phyloP scores from a whole-genome alignment of 148 eudicot genomes.

The Rheum nobile region DNA sequence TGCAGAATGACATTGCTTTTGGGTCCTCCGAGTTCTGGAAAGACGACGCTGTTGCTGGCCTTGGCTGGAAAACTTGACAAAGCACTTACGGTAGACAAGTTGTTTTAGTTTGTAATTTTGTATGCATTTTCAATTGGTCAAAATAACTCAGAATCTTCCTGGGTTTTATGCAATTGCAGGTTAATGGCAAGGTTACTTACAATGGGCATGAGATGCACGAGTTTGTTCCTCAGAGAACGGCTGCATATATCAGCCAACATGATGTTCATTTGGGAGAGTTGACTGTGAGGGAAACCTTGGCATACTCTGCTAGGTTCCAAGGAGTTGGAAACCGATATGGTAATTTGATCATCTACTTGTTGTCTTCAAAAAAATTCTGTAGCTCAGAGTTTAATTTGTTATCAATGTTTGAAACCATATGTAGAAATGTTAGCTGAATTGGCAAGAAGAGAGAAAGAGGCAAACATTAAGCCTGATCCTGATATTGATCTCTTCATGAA shows the following conservation, averaged over 20 bases:
- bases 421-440: constrained; percentile 25
- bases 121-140: neutral
- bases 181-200: constrained; percentile 14
- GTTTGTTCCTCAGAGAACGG: constrained; percentile 16
- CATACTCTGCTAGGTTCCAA: constrained; percentile 16
- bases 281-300: constrained; percentile 16
- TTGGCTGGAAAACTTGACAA: constrained; percentile 11
- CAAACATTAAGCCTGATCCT: constrained; percentile 30
- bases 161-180: neutral
- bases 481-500: constrained; percentile 31
- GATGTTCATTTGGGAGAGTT: constrained; percentile 15
- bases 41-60: constrained; percentile 5
- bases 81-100: neutral
- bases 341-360: neutral
- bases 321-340: constrained; percentile 15
- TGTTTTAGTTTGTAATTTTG: neutral
- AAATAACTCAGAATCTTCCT: neutral
- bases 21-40: constrained; percentile 12
- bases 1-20: constrained; percentile 12
- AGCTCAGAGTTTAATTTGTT: neutral
- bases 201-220: constrained; percentile 16
- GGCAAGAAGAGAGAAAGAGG: constrained; percentile 27
- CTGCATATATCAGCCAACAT: constrained; percentile 16
- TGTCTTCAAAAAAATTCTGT: neutral
- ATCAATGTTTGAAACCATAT: neutral